Evolutionary conservation across 208 protist genomes (phyloP), one percentile per base, ranked within the genome.

Genomic region (Sergeia podlipaevii): DNA sequence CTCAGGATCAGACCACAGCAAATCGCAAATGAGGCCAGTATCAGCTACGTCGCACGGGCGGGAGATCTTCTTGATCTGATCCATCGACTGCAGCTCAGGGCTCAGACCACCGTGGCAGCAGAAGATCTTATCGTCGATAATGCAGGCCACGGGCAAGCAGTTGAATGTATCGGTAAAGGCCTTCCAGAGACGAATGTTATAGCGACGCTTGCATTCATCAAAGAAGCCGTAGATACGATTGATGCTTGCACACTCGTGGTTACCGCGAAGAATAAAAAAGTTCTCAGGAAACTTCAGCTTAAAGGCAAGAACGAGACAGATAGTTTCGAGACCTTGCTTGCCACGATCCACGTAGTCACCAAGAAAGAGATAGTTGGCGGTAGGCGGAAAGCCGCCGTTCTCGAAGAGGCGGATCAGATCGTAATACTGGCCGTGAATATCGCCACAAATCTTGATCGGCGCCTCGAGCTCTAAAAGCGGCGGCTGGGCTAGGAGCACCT

Each of bases 161-260:
- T 99, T 99, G 77, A 99, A 99, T 20, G 89, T 97, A 70, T 99
- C 97, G 10, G 97, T 99, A 63, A 99, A 99, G 10, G 77, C 89
- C 69, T 99, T 99, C 98, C 98, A 99, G 8, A 99, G 83, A 43
- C 97, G 97, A 50, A 98, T 94, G 75, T 97, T 98, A 75, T 99
- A 99, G 37, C 98, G 84, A 7, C 96, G 89, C 77, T 99, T 99
- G 85, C 98, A 99, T 74, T 99, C 99, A 60, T 99, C 98, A 66
- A 99, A 99, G 76, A 99, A 99, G 36, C 99, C 99, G 74, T 99
- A 99, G 55, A 99, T 99, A 55, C 98, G 85, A 70, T 99, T 99
- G 67, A 99, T 99, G 28, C 91, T 98, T 2, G 97, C 97, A 67
- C 97, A 99, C 74, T 99, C 98, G 74, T 99, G 98, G 74, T 99